phyloP scores from a whole-genome alignment of 208 protist genomes.

The Tritrichomonas musculus region DNA sequence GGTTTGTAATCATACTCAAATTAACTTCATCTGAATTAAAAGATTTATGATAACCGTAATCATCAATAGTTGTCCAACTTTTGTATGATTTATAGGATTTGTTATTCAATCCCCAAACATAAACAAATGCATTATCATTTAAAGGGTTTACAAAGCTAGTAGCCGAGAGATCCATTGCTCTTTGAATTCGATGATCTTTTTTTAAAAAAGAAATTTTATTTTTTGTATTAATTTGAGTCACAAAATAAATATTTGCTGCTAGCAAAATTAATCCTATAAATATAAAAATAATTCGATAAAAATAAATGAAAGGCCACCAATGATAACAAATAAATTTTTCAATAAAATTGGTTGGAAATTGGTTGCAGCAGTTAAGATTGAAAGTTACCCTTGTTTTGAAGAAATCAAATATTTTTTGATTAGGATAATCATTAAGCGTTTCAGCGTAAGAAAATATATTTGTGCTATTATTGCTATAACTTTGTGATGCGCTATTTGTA shows the following conservation, averaged over 20 bases:
- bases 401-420: background rate
- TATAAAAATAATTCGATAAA: background rate
- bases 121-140: background rate
- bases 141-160: background rate
- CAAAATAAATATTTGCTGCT: background rate
- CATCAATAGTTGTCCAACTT: background rate
- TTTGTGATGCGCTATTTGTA: too few species aligned
- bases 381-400: background rate
- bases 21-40: background rate
- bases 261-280: too few species aligned
- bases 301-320: background rate
- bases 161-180: background rate
- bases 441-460: too few species aligned
- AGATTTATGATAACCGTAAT: background rate
- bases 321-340: background rate
- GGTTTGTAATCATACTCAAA: too few species aligned
- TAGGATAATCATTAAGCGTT: background rate
- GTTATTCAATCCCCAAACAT: background rate
- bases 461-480: too few species aligned
- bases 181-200: background rate
- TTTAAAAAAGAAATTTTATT: background rate
- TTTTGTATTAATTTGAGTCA: background rate
- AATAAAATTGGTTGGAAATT: background rate
- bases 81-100: background rate
- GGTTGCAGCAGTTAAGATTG: background rate